Evolutionary conservation across 805 yeast species (phyloP).

Genomic region (Suhomyces canberraensis): DNA sequence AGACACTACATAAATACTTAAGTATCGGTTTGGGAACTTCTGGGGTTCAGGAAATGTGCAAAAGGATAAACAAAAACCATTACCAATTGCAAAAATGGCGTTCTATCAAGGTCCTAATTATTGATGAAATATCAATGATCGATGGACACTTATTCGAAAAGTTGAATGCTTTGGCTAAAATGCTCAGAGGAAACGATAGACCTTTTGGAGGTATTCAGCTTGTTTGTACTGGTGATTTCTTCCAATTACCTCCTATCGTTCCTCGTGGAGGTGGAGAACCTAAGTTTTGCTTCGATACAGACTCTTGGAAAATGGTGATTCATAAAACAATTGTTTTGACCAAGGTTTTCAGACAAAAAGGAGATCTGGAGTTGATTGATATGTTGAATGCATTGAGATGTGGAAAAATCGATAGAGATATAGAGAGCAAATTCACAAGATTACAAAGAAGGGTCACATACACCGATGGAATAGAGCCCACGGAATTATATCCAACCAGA

Average conservation of each 20-base stretch:
- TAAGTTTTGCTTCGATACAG: slow-evolving; percentile 71
- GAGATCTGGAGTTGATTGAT: slow-evolving; percentile 70
- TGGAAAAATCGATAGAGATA: slow-evolving; percentile 56
- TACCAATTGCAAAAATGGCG: slow-evolving; percentile 57
- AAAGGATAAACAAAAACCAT: slow-evolving; percentile 46
- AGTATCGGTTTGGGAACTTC: slow-evolving; percentile 81
- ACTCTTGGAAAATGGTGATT: slow-evolving; percentile 64
- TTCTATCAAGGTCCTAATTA: slow-evolving; percentile 62
- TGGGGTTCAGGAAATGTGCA: slow-evolving; percentile 41
- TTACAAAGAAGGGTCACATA: slow-evolving; percentile 59
- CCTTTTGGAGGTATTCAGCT: slow-evolving; percentile 97
- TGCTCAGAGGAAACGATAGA: slow-evolving; percentile 42
- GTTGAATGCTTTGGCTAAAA: slow-evolving; percentile 65
- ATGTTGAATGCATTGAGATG: slow-evolving; percentile 78
- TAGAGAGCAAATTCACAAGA: slow-evolving; percentile 45
- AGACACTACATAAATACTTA: slow-evolving; percentile 79
- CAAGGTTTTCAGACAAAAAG: slow-evolving; percentile 83
- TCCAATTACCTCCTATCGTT: slow-evolving; percentile 89
- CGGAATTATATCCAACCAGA: slow-evolving; percentile 86
- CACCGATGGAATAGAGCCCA: slow-evolving; percentile 79
- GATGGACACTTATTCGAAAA: slow-evolving; percentile 77
- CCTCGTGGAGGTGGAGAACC: slow-evolving; percentile 33
- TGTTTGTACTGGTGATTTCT: slow-evolving; percentile 91
- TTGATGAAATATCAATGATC: slow-evolving; percentile 95
- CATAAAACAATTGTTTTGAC: slow-evolving; percentile 65